Conservation (phyloP, 2,329 filamentous ascomycete species). For the Zymoseptoria ardabiliae region DNA sequence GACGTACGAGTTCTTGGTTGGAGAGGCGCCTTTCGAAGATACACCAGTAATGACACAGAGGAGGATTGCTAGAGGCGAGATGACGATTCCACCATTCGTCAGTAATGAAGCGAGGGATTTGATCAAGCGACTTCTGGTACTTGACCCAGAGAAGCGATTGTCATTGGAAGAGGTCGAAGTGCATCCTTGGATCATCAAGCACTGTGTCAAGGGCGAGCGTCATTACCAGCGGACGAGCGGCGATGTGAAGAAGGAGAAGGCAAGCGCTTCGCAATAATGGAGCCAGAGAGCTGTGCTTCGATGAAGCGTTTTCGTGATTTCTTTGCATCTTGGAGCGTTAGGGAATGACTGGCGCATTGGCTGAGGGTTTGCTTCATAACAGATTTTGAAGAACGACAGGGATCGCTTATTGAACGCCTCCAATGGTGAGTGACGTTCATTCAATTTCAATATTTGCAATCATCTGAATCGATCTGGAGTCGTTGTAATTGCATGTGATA, state of each 20-base stretch:
- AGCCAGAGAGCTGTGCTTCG: neutral
- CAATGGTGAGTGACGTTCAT: neutral
- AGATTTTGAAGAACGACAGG: neutral
- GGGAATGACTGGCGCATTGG: neutral
- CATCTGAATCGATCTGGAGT: neutral
- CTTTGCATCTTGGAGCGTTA: neutral
- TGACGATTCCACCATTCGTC: constrained; percentile 85
- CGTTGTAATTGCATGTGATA: neutral
- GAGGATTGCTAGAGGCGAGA: constrained; percentile 80
- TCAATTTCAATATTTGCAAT: neutral
- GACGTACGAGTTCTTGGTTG: constrained; percentile 92
- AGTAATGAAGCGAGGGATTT: constrained; percentile 84
- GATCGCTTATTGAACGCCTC: neutral
- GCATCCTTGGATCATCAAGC: constrained; percentile 96
- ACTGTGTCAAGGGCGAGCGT: constrained; percentile 59
- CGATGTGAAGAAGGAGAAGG: constrained; percentile 20
- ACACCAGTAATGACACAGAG: constrained; percentile 89
- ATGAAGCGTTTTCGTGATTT: constrained; percentile 4
- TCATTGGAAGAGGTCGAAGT: constrained; percentile 78
- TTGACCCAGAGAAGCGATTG: constrained; percentile 90
- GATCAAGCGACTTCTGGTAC: constrained; percentile 82
- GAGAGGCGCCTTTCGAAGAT: constrained; percentile 95
- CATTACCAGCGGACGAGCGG: constrained; percentile 37
- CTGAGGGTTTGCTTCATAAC: neutral
- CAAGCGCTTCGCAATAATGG: constrained; percentile 1